Base-by-base conservation (phyloP, 768 basidiomycete species). In the Leccinum aurantiacum region DNA sequence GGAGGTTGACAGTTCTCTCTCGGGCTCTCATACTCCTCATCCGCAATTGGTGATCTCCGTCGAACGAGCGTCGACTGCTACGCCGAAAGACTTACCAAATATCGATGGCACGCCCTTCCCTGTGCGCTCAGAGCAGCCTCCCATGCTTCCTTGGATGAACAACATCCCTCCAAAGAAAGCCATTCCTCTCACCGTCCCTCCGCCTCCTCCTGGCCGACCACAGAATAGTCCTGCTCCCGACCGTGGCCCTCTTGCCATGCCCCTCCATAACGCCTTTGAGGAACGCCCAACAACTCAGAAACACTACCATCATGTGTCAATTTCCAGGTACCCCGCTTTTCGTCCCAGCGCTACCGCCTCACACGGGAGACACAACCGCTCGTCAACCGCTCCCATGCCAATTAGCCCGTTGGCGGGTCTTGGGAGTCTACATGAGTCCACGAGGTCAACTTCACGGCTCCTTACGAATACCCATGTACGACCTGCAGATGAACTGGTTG, bases 1-100 rank as follows among this genome's bases (percentile, higher is more conserved):
- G 33, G 62, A 69, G 33, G 66, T 65, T 56, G 62, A 62, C 33
- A 56, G 65, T 15, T 65, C 67, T 2, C 8, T 47, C 24, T 58
- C 66, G 5, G 60, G 50, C 29, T 51, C 54, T 59, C 58, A 49
- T 35, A 60, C 64, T 55, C 67, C 64, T 57, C 67, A 65, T 44
- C 78, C 78, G 10, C 67, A 69, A 31, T 68, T 84, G 64, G 74
- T 76, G 11, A 78, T 86, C 59, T 78, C 78, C 3, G 73, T 80
- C n/a, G 74, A 77, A 31, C 73, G 67, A 57, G 75, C 80, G 17
- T 70, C 76, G n/a, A 65, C 62, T 4, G 59, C 70, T 4, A 71
- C 65, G 19, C 60, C 60, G 3, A 65, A 56, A 19, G 58, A 63
- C 61, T 63, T 76, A 0, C 75, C 75, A 10, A 65, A 60, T 37